These are phyloP conservation scores for Phellinidium pouzarii DNA, from an alignment of 1,284 basidiomycete species.

Conservation along the genomic window DNA sequence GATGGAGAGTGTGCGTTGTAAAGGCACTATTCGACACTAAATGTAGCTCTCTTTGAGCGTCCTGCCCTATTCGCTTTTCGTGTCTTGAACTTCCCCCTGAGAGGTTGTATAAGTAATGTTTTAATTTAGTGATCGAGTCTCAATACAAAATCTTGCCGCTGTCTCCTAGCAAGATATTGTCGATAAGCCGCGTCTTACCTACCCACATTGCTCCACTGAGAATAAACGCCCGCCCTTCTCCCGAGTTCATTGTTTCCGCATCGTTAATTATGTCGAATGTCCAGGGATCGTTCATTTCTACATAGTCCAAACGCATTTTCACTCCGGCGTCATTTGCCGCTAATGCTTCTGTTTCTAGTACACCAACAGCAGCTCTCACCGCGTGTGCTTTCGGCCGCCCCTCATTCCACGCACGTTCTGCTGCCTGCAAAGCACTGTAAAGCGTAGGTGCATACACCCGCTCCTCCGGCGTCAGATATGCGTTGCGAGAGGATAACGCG, in stretches of 20 bases:
- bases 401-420: conserved; percentile 45
- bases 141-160: conserved; percentile 21
- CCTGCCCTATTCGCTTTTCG: no score
- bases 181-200: conserved; percentile 85
- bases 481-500: conserved; percentile 89
- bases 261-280: conserved; percentile 60
- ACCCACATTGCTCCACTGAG: conserved; percentile 88
- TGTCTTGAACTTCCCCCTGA: no score
- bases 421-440: conserved; percentile 60
- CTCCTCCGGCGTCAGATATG: conserved; percentile 69
- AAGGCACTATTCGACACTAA: no score
- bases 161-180: conserved; percentile 80
- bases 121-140: not conserved
- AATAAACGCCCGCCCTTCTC: conserved; percentile 41
- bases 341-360: conserved; percentile 31
- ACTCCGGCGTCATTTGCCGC: conserved; percentile 37
- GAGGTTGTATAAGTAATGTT: no score
- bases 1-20: no score
- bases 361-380: conserved; percentile 38
- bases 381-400: conserved; percentile 48
- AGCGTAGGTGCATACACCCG: conserved; percentile 67
- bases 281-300: conserved; percentile 81
- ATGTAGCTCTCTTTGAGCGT: no score
- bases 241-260: conserved; percentile 23
- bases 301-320: conserved; percentile 71